Evolutionary conservation across 305 asterid genomes (phyloP).

Genomic region (Ilex paraguariensis): DNA sequence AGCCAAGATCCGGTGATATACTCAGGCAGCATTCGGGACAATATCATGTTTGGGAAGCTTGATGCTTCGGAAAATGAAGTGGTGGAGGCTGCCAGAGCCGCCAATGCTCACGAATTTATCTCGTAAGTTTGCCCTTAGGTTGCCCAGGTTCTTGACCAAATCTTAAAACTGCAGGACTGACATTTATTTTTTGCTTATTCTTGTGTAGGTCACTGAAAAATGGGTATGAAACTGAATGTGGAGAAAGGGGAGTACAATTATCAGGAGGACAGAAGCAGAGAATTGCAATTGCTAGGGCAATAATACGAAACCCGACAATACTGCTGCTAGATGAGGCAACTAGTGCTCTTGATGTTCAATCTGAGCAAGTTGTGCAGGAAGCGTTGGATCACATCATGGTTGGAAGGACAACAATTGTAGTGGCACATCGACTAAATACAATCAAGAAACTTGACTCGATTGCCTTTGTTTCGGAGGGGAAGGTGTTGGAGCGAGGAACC

Average conservation of each 20-base stretch:
- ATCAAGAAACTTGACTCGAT: conserved; percentile 58
- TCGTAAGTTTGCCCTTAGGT: conserved; percentile 36
- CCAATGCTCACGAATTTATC: conserved; percentile 83
- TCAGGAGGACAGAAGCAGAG: conserved; percentile 89
- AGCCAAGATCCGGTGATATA: conserved; percentile 88
- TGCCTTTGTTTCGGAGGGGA: conserved; percentile 59
- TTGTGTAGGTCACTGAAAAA: conserved; percentile 49
- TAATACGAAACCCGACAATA: conserved; percentile 50
- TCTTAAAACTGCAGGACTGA: not conserved
- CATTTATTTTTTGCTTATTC: not conserved
- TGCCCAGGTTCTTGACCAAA: too few species aligned
- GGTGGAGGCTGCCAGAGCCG: conserved; percentile 70
- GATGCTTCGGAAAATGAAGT: conserved; percentile 64
- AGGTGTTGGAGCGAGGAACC: conserved; percentile 56
- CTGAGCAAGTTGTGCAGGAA: conserved; percentile 76
- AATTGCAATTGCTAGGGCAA: conserved; percentile 77
- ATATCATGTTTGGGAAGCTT: conserved; percentile 56
- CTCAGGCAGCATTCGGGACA: conserved; percentile 70
- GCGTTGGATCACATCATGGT: conserved; percentile 68
- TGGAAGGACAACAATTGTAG: conserved; percentile 69
- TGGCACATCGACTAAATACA: conserved; percentile 75
- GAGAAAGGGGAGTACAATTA: conserved; percentile 66
- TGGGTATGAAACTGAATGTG: conserved; percentile 69
- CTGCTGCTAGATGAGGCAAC: conserved; percentile 79
- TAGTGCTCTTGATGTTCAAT: conserved; percentile 72